Base-by-base conservation (phyloP, 2,329 filamentous ascomycete genomes). In the Penicillium janthinellum region DNA sequence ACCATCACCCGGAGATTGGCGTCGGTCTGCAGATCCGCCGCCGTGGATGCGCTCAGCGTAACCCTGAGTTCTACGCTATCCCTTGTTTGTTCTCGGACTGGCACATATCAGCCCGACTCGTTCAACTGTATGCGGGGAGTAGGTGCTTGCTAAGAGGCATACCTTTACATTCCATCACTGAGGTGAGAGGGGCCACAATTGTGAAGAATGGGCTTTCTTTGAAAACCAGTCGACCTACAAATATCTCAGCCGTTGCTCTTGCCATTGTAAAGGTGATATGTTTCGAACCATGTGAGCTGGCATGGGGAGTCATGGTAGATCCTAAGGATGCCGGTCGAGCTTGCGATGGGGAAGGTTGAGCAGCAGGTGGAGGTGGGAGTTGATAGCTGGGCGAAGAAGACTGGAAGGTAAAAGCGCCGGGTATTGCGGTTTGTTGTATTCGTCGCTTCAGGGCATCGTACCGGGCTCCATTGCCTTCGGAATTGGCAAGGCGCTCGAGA, bases 191-290 rank as follows among this genome's bases (percentile, higher is more conserved):
- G 56, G 86, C 81, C 48, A 88, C 73, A 35, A 94, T 82, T 11
- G 85, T 85, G 71, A 94, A 97, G 75, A 97, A 99, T 0, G 95
- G 94, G 70, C 92, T 96, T 4, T 86, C 75, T 70, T 91, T 94
- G 79, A 90, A 90, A 51, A 76, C 77, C 50, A 85, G 74, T 49
- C 74, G 76, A 57, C 75, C 80, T 81, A 64, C 35, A 44, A 62
- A 54, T 82, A 83, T 11, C 73, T 71, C 39, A 69, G 66, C 56
- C 17, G 59, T 44, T 38, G 28, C 48, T 42, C 31, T 45, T 38
- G 28, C 45, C 50, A 47, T 59, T 54, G 49, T 50, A 22, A 52
- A 39, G 2, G 20, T n/a, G 51, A 47, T 31, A 45, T 44, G 54
- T 14, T 41, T 41, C 65, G 58, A 66, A 76, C 75, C 72, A 50